phyloP scores from a whole-genome alignment of 192 early-diverging fungal species.

The Obelidium mucronatum region DNA sequence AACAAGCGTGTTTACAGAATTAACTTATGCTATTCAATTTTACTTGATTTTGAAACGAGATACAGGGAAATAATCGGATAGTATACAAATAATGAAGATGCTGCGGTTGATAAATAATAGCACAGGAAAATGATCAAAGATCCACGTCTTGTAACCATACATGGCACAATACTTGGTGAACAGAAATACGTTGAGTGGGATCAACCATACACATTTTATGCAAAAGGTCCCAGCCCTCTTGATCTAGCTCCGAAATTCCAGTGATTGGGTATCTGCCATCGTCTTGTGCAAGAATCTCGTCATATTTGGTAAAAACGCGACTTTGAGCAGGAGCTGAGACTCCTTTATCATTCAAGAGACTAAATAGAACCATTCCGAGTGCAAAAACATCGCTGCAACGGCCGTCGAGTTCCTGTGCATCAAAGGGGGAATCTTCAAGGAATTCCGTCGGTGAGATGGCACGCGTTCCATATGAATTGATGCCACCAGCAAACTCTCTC shows the following conservation, averaged over 20 bases:
- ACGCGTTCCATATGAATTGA: conserved; percentile 24
- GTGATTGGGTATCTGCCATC: background rate
- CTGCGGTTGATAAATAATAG: background rate
- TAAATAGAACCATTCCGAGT: conserved; percentile 33
- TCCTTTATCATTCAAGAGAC: conserved; percentile 19
- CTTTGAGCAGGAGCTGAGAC: background rate
- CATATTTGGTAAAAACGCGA: background rate
- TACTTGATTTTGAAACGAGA: background rate
- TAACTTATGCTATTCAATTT: conserved; percentile 4
- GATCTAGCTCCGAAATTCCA: conserved; percentile 11
- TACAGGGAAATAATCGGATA: background rate
- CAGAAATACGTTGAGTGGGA: background rate
- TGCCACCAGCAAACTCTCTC: background rate
- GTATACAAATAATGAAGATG: background rate
- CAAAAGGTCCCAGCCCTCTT: conserved; percentile 32
- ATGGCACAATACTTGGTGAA: conserved; percentile 34
- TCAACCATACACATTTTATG: conserved; percentile 28
- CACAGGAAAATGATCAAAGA: background rate
- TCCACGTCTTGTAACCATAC: conserved; percentile 10
- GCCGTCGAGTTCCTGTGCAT: background rate
- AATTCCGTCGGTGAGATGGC: conserved; percentile 29
- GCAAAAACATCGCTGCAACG: conserved; percentile 29
- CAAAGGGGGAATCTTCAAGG: conserved; percentile 17
- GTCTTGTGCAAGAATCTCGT: background rate
- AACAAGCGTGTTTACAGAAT: background rate